Evolutionary conservation across 2,329 filamentous ascomycete species (phyloP).

Genomic region (Myriosclerotinia duriaeana): DNA sequence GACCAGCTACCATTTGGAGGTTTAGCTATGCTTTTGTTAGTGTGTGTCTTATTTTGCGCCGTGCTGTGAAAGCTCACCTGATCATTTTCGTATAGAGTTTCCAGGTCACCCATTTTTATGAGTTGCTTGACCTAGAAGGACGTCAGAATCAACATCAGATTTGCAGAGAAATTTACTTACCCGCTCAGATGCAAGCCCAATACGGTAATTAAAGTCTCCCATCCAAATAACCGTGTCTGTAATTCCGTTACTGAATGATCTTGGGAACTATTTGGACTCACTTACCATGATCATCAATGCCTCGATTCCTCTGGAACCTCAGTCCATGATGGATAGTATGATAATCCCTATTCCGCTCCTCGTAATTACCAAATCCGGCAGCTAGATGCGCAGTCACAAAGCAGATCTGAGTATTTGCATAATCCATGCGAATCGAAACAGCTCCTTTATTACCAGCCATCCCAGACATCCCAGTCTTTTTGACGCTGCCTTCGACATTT

Average conservation of each 20-base stretch:
- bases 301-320: conserved; percentile 84
- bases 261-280: not conserved
- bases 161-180: conserved; percentile 45
- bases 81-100: conserved; percentile 84
- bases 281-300: conserved; percentile 84
- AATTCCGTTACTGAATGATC: conserved; percentile 31
- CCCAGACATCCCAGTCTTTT: conserved; percentile 91
- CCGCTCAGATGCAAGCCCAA: conserved; percentile 77
- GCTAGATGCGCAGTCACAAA: conserved; percentile 96
- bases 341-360: conserved; percentile 95
- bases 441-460: conserved; percentile 98
- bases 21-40: conserved; percentile 61
- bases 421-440: conserved; percentile 93
- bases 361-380: conserved; percentile 94
- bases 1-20: conserved; percentile 90
- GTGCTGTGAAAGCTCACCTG: conserved; percentile 54
- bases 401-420: conserved; percentile 87
- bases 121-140: conserved; percentile 53
- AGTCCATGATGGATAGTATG: conserved; percentile 65
- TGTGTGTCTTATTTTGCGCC: conserved; percentile 2
- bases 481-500: conserved; percentile 93
- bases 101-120: conserved; percentile 70
- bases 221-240: conserved; percentile 82
- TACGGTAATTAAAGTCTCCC: conserved; percentile 97
- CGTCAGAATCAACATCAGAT: not conserved